Percentiles rank a stretch among this genome's conserved stretches.
phyloP scores from a whole-genome alignment of 768 basidiomycete genomes.

The Trametes cinnabarina region DNA sequence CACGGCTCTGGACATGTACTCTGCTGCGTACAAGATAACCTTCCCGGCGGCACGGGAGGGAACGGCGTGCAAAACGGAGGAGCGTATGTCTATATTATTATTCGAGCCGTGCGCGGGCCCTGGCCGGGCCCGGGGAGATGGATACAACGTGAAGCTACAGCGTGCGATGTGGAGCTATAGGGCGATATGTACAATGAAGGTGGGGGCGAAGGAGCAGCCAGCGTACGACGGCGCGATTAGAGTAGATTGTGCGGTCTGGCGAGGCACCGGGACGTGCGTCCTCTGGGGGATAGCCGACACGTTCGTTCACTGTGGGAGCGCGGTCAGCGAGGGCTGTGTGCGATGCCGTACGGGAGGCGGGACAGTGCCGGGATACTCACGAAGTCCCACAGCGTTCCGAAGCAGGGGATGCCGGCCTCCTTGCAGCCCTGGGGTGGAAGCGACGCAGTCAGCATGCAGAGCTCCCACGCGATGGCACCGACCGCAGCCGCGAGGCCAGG shows the following conservation, averaged over 20 bases:
- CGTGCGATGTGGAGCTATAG: constrained; percentile 9
- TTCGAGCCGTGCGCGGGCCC: background rate
- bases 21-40: too few relatives aligned
- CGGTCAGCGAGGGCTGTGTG: background rate
- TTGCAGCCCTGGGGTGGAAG: constrained; percentile 21
- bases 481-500: background rate
- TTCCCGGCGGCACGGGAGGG: too few relatives aligned
- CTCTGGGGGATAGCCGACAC: background rate
- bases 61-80: background rate
- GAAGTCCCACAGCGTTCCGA: constrained; percentile 35
- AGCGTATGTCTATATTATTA: constrained; percentile 10
- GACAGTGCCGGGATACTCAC: constrained; percentile 16
- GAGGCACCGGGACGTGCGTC: too few relatives aligned
- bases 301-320: constrained; percentile 11
- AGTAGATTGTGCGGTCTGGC: background rate
- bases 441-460: constrained; percentile 3
- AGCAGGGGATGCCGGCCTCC: constrained; percentile 24
- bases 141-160: constrained; percentile 3
- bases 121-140: background rate
- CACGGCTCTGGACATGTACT: too few relatives aligned
- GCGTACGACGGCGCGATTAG: constrained; percentile 17
- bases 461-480: background rate
- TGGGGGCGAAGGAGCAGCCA: background rate
- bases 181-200: constrained; percentile 13
- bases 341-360: background rate